Base-by-base conservation (phyloP, 148 eudicot genomes). In the Rhododendron mucronatum region DNA sequence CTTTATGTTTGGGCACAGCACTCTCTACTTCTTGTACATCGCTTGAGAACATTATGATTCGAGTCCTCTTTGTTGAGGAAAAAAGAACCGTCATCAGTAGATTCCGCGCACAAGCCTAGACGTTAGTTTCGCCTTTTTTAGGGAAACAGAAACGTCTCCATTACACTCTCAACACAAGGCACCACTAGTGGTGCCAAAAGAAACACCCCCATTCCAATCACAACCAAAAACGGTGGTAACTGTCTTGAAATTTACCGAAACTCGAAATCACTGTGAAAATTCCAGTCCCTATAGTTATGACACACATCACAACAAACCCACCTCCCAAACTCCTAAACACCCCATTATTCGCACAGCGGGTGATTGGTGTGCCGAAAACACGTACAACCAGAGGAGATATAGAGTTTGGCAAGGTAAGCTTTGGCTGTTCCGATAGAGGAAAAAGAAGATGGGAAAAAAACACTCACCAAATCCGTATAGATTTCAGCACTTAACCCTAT, bases 401-500 rank as follows among this genome's bases (percentile, higher is more conserved):
- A 10, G 96, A 82, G 83, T 93, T 95, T 26, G 93, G 63, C 14
- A 96, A 85, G 92, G 78, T 94, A 96, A 1, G 83, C 80, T 85
- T 92, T 89, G 14, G 98, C 95, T 71, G 81, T 90, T 59, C 87
- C 86, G 1, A 10, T 23, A 3, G 91, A 45, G 12, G 75, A 67
- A 71, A 86, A 86, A 67, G 75, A 67, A 28, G 37, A 78, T 0
- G 41, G 76, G 39, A 71, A 71, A 1, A 92, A 23, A 16, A 87
- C 86, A 73, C 86, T 88, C 0, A 93, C 98, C 28, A 94, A 50
- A n/a, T 90, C 93, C 0, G 94, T 93, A 78, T 94, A 95, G 12
- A 96, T 90, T 59, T 91, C 89, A 0, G 98, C 91, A 78, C 96
- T 95, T n/a, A 96, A 86, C 1, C 99, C 98, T 16, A 90, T 82